Conservation (phyloP, 2,329 filamentous ascomycete genomes). For the Diatrype stigma region DNA sequence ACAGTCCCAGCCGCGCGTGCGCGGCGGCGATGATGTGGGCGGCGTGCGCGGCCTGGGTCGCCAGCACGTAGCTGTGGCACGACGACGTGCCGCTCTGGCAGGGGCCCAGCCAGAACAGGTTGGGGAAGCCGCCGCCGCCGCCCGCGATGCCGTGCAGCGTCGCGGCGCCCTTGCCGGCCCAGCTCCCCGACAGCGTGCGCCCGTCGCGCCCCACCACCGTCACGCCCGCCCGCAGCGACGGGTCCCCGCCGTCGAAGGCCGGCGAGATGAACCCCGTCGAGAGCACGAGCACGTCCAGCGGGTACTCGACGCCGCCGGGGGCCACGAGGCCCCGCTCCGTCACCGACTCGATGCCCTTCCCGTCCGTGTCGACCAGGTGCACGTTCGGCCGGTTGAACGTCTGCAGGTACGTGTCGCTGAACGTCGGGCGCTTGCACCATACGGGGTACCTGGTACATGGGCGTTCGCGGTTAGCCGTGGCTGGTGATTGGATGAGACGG, state of each 20-base stretch:
- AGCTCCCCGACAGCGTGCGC: constrained; percentile 17
- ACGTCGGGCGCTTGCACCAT: constrained; percentile 62
- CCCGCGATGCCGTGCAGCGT: constrained; percentile 50
- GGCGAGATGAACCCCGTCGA: constrained; percentile 35
- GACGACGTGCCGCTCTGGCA: constrained; percentile 33
- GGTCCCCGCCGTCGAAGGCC: constrained; percentile 40
- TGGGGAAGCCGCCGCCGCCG: constrained; percentile 45
- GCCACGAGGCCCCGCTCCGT: constrained; percentile 45
- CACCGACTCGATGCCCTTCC: constrained; percentile 43
- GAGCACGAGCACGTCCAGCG: constrained; percentile 32
- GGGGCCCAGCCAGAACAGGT: constrained; percentile 45
- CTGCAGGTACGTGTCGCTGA: constrained; percentile 56
- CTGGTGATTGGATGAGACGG: too few species aligned
- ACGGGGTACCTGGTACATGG: constrained; percentile 50
- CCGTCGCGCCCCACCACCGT: constrained; percentile 17
- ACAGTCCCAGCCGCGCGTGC: constrained; percentile 21
- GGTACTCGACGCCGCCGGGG: constrained; percentile 41
- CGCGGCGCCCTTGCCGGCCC: constrained; percentile 31
- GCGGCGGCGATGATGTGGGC: constrained; percentile 33
- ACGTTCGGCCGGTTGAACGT: constrained; percentile 58
- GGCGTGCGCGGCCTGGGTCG: constrained; percentile 13
- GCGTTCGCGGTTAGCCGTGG: constrained; percentile 27
- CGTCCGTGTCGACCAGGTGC: constrained; percentile 55
- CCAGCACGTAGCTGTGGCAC: constrained; percentile 18
- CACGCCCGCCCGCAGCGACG: constrained; percentile 35